These are phyloP conservation scores for Coccinonectria pachysandricola DNA, from an alignment of 2,329 filamentous ascomycete species.

Conservation along the genomic window DNA sequence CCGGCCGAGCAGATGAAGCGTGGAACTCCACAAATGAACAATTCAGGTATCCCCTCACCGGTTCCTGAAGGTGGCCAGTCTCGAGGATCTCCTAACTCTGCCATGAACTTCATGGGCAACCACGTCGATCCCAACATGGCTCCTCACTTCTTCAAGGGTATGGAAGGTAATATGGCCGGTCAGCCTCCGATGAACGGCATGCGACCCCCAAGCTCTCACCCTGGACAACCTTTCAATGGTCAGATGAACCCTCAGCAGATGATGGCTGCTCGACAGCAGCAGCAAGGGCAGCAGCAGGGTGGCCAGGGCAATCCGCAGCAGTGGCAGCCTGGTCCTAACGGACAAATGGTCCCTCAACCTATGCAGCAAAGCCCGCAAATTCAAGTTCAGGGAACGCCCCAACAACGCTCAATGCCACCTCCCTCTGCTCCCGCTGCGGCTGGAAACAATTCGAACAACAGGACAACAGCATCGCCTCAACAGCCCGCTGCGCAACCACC, in stretches of 20 bases:
- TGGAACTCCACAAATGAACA: conserved; percentile 62
- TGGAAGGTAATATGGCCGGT: conserved; percentile 44
- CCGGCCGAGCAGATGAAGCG: conserved; percentile 72
- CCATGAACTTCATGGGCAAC: conserved; percentile 52
- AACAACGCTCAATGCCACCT: conserved; percentile 60
- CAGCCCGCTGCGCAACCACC: conserved; percentile 59
- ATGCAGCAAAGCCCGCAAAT: conserved; percentile 34
- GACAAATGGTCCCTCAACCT: conserved; percentile 29
- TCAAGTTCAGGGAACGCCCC: conserved; percentile 61
- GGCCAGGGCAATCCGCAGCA: conserved; percentile 26
- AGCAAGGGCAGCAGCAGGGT: conserved; percentile 26
- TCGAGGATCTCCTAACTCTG: conserved; percentile 52
- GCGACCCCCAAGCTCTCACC: conserved; percentile 61
- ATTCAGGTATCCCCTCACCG: conserved; percentile 58
- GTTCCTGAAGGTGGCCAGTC: conserved; percentile 59
- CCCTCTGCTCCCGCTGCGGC: conserved; percentile 47
- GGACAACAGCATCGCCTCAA: conserved; percentile 51
- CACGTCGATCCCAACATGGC: conserved; percentile 53
- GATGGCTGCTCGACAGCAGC: conserved; percentile 29
- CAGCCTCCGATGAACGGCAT: conserved; percentile 51
- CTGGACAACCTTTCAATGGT: conserved; percentile 44
- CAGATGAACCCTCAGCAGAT: conserved; percentile 55
- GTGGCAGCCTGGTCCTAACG: conserved; percentile 32
- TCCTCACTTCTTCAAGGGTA: conserved; percentile 49
- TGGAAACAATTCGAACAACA: conserved; percentile 39